Evolutionary conservation across 2,329 filamentous ascomycete species (phyloP).

Genomic region (Stagonosporopsis rhizophila): DNA sequence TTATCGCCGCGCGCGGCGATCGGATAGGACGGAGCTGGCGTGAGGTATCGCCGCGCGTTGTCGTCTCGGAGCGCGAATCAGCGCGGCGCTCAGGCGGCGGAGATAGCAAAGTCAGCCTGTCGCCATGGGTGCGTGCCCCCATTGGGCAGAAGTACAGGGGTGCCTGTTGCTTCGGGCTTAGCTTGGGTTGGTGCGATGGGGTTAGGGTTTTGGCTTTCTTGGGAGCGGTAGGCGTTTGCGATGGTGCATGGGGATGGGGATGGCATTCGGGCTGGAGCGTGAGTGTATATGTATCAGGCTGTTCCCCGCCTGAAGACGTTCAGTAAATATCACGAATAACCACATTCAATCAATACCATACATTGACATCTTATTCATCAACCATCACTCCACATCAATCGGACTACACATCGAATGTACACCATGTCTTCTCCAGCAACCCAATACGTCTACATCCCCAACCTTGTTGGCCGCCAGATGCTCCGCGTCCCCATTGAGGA

Average conservation of each 20-base stretch:
- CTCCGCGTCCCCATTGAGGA: slow-evolving; percentile 45
- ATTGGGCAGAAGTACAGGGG: slow-evolving; percentile 25
- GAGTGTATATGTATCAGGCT: slow-evolving; percentile 20
- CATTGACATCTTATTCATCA: slow-evolving; percentile 2
- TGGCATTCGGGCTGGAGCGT: slow-evolving; percentile 6
- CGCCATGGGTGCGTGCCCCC: slow-evolving; percentile 7
- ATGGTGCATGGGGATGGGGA: slow-evolving; percentile 14
- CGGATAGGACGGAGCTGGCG: slow-evolving; percentile 28
- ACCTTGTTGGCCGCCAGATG: slow-evolving; percentile 48
- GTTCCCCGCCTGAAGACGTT: slow-evolving; percentile 7
- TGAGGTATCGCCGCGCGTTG: slow-evolving; percentile 33
- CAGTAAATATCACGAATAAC: slow-evolving; percentile 14
- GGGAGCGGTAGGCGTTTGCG: slow-evolving; percentile 19
- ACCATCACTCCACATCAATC: slow-evolving; percentile 11
- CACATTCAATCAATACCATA: slow-evolving; percentile 8
- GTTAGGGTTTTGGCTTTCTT: slow-evolving; percentile 27
- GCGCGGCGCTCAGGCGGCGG: slow-evolving; percentile 19
- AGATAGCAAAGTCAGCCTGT: slow-evolving; percentile 12
- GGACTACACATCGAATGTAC: slow-evolving; percentile 15
- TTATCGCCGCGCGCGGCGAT: slow-evolving; percentile 24
- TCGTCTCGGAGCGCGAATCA: slow-evolving; percentile 26
- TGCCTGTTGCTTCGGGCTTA: slow-evolving; percentile 11
- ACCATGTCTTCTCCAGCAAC: slow-evolving; percentile 40
- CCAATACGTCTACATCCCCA: slow-evolving; percentile 50
- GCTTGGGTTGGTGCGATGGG: slow-evolving; percentile 19